A percentile compares a stretch with the other conserved stretches of the same genome.
Conservation (phyloP, 257 asterid species). For the Eustoma russellianum region DNA sequence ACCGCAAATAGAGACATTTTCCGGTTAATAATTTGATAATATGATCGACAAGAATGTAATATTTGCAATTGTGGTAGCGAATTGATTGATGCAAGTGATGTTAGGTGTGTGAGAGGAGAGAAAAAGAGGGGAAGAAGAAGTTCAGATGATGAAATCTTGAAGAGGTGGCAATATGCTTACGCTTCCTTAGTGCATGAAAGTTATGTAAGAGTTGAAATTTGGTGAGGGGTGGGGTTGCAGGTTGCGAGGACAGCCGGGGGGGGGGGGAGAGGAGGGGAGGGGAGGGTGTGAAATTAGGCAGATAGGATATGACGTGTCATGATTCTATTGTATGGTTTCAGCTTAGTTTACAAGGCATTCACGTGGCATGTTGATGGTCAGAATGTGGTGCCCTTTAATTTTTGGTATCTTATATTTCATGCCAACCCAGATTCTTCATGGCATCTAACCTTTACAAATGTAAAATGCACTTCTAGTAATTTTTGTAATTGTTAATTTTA, state of each 20-base stretch:
- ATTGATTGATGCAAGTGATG: neutral
- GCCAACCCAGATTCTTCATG: too few relatives aligned
- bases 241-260: too few relatives aligned
- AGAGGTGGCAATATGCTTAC: constrained; percentile 6
- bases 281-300: neutral
- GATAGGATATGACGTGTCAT: constrained; percentile 5
- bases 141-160: constrained; percentile 4
- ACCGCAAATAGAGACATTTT: constrained; percentile 9
- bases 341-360: constrained; percentile 20
- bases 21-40: neutral
- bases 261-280: too few relatives aligned
- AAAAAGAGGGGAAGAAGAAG: neutral
- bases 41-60: neutral
- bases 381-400: constrained; percentile 3
- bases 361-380: constrained; percentile 23
- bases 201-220: constrained; percentile 8
- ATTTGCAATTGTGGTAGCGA: neutral
- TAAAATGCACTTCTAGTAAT: too few relatives aligned
- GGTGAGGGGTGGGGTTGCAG: too few relatives aligned
- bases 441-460: too few relatives aligned
- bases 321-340: constrained; percentile 4
- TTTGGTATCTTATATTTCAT: neutral
- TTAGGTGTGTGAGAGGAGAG: constrained; percentile 3
- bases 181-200: constrained; percentile 20
- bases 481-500: too few relatives aligned